These are phyloP conservation scores for Russula olivacea DNA, from an alignment of 768 basidiomycete species.

Conservation along the genomic window DNA sequence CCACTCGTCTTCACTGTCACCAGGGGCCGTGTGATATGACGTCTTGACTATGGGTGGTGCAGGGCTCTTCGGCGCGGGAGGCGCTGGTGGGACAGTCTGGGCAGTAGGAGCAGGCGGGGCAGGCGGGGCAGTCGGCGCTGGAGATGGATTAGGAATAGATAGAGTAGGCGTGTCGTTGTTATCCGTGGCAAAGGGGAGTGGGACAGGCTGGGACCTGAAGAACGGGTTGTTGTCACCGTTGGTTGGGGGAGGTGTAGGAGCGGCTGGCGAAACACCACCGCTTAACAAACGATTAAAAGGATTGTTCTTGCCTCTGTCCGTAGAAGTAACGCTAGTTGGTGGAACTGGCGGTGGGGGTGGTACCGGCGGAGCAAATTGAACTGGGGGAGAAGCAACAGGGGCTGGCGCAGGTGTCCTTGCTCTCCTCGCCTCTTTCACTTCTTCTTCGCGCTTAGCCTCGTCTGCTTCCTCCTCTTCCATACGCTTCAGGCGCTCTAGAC, in stretches of 20 bases:
- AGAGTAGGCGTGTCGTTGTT: slow-evolving; percentile 28
- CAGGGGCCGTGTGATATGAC: slow-evolving; percentile 57
- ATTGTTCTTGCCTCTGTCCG: slow-evolving; percentile 60
- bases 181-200: slow-evolving; percentile 27
- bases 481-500: slow-evolving; percentile 18
- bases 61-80: slow-evolving; percentile 42
- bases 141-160: slow-evolving; percentile 36
- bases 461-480: slow-evolving; percentile 20
- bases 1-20: slow-evolving; percentile 72
- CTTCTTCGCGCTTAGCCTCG: slow-evolving; percentile 21
- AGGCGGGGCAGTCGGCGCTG: not conserved
- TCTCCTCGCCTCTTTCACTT: slow-evolving; percentile 21
- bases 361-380: slow-evolving; percentile 30
- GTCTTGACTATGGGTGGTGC: slow-evolving; percentile 48
- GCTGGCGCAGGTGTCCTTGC: slow-evolving; percentile 37
- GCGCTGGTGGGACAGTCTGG: not conserved
- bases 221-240: slow-evolving; percentile 71
- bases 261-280: slow-evolving; percentile 36
- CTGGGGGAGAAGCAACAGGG: slow-evolving; percentile 35
- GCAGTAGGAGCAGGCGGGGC: not conserved
- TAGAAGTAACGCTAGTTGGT: slow-evolving; percentile 30
- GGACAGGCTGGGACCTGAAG: slow-evolving; percentile 46
- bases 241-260: slow-evolving; percentile 34
- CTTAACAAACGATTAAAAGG: slow-evolving; percentile 71
- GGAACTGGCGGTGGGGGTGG: slow-evolving; percentile 37